Evolutionary conservation across 2,329 filamentous ascomycete genomes (phyloP).

Genomic region (Aspergillus transmontanensis): DNA sequence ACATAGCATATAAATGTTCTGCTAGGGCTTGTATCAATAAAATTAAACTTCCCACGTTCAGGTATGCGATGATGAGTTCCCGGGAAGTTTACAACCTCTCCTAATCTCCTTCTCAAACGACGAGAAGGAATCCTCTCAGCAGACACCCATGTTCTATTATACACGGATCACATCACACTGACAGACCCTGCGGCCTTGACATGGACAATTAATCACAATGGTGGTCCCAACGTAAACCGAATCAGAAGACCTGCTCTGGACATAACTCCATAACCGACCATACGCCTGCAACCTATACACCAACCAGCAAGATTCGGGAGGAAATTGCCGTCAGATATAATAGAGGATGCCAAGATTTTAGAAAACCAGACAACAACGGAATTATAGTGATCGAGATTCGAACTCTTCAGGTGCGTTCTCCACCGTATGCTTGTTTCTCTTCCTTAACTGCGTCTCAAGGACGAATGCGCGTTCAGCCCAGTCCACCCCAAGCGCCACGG

Average conservation of each 20-base stretch:
- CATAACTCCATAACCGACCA: conserved; percentile 17
- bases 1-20: background rate
- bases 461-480: conserved; percentile 48
- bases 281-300: conserved; percentile 18
- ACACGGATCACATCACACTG: conserved; percentile 1
- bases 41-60: background rate
- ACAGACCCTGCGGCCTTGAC: background rate
- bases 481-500: conserved; percentile 74
- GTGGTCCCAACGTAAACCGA: conserved; percentile 1
- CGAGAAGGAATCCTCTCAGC: background rate
- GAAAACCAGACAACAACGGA: conserved; percentile 1
- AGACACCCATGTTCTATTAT: conserved; percentile 1
- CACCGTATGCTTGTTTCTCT: conserved; percentile 1
- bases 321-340: background rate
- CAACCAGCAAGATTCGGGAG: conserved; percentile 1
- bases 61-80: background rate
- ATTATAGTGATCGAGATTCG: conserved; percentile 3
- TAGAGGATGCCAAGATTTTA: conserved; percentile 2
- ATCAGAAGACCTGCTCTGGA: conserved; percentile 4
- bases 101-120: background rate
- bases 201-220: conserved; percentile 1
- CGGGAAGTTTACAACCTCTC: background rate
- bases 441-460: background rate
- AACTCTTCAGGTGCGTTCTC: background rate
- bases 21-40: background rate